Evolutionary conservation across 83 land plant species (phyloP), one percentile per base, ranked within the genome.

Genomic region (Thuja plicata): DNA sequence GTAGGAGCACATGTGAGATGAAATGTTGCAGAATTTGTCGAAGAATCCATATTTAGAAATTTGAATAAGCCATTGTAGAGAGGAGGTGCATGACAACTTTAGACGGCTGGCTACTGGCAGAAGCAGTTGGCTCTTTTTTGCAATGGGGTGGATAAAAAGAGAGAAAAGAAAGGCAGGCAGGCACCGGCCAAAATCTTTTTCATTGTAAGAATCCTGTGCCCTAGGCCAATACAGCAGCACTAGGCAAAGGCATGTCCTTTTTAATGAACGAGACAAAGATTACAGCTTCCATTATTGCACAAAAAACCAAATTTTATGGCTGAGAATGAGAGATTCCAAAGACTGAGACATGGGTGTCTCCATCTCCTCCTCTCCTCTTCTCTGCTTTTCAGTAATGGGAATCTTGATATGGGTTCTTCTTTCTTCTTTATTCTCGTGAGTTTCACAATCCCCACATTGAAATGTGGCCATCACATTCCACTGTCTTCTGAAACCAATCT

Each of bases 231-330:
- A 15, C 19, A 76, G 19, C 19, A 76, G 38, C 85, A 83, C 85
- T 40, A 83, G 52, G 85, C 55, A 83, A 83, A 46, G 55, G 45
- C 45, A 15, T 46, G 55, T 48, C 50, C 37, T 48, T 83, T 83
- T 83, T 30, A 54, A 54, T 83, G 57, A 83, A 83, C 37, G 50
- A 83, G 85, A 83, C 85, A 83, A 83, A 83, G 85, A 48, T 83
- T 48, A 57, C 30, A 45, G 85, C 85, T 48, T 54, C 85, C 30
- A 83, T 83, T 19, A 83, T 83, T 83, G 19, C 85, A 83, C 34
- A 83, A 83, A 46, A 34, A 46, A 83, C 55, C 55, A 83, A 46
- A 46, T 46, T 83, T 83, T n/a, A 40, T 13, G 85, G 52, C 21
- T 9, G 30, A 45, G 85, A 30, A 27, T 10, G 52, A 50, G 35